Conservation (phyloP, 345 rosid genomes). For the Litchi chinensis region DNA sequence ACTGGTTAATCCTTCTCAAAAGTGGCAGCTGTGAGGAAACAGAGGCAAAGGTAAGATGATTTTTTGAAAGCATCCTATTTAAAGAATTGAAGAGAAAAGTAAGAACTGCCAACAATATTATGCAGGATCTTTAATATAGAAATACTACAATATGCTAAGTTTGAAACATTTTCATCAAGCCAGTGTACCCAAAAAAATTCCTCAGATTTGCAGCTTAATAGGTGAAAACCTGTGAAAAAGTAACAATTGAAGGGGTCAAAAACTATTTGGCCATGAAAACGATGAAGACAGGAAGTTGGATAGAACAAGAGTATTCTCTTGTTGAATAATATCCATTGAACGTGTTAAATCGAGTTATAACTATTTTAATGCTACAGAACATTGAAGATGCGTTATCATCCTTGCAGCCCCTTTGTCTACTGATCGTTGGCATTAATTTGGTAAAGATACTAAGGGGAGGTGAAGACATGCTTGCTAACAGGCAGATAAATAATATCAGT, state of each 20-base stretch:
- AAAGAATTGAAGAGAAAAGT: not conserved
- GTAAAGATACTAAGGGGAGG: not conserved
- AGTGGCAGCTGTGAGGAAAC: conserved; percentile 1
- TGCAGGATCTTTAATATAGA: not conserved
- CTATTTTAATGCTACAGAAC: not conserved
- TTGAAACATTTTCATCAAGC: not conserved
- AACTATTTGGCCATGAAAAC: not conserved
- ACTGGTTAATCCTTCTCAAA: conserved; percentile 2
- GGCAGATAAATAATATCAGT: not conserved
- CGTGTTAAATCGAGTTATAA: too few relatives aligned
- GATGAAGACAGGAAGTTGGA: not conserved
- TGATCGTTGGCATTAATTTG: not conserved
- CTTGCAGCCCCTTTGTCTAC: not conserved
- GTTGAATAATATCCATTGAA: not conserved
- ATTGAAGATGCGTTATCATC: not conserved
- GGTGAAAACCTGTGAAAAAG: not conserved
- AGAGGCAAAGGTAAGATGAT: conserved; percentile 7
- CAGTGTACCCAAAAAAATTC: not conserved
- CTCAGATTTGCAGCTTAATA: not conserved
- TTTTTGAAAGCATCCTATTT: not conserved
- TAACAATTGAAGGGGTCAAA: not conserved
- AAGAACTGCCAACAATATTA: conserved; percentile 2
- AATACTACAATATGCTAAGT: conserved; percentile 6
- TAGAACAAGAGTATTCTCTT: too few relatives aligned
- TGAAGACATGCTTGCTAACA: not conserved